Evolutionary conservation across 495 filamentous ascomycete species (phyloP).

Genomic region (Penicillium dipodomyicola): DNA sequence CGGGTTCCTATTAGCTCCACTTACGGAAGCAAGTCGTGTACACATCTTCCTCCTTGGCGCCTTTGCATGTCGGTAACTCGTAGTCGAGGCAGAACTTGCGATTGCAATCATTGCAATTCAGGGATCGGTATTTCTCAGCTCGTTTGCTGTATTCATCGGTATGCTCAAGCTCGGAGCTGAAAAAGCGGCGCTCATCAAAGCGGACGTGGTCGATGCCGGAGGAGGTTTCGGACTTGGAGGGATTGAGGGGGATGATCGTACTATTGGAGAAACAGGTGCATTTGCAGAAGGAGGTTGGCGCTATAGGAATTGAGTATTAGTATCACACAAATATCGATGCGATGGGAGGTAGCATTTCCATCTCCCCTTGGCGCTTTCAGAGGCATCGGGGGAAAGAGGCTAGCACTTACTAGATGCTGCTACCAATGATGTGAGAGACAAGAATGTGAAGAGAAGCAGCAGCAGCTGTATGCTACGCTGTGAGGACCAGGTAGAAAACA

Average conservation of each 20-base stretch:
- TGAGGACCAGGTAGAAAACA: slow-evolving; percentile 7
- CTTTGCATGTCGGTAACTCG: slow-evolving; percentile 80
- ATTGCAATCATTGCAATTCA: slow-evolving; percentile 82
- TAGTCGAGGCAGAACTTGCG: slow-evolving; percentile 86
- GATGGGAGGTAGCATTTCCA: neutral
- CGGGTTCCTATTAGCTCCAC: slow-evolving; percentile 20
- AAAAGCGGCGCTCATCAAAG: slow-evolving; percentile 24
- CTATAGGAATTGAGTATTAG: slow-evolving; percentile 25
- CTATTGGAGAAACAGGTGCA: slow-evolving; percentile 91
- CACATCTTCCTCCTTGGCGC: slow-evolving; percentile 81
- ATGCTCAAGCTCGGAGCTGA: slow-evolving; percentile 7
- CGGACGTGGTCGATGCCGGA: slow-evolving; percentile 23
- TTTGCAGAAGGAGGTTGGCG: slow-evolving; percentile 92
- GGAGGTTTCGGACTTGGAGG: slow-evolving; percentile 26
- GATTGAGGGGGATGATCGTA: slow-evolving; percentile 69
- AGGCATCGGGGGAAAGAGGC: neutral
- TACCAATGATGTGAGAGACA: slow-evolving; percentile 28
- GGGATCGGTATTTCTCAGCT: slow-evolving; percentile 36
- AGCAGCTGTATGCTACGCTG: slow-evolving; percentile 14
- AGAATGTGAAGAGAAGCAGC: slow-evolving; percentile 24
- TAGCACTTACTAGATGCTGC: slow-evolving; percentile 34
- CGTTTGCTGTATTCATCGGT: slow-evolving; percentile 15
- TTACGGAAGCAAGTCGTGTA: slow-evolving; percentile 85
- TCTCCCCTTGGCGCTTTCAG: neutral
- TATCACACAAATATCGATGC: neutral